Conservation (phyloP, 345 rosid genomes). For the Toxicodendron radicans region DNA sequence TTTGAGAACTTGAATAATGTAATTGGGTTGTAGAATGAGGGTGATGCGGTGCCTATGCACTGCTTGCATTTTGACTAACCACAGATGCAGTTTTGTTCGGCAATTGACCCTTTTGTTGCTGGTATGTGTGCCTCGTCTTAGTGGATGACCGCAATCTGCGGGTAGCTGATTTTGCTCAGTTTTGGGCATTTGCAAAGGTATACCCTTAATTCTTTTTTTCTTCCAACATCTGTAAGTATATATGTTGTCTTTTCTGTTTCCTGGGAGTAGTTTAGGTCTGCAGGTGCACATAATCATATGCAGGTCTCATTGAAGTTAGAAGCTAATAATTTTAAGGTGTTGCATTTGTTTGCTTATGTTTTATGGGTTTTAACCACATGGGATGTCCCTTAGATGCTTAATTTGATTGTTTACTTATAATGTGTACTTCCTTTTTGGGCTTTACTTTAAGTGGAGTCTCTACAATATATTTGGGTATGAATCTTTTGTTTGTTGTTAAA, state of each 20-base stretch:
- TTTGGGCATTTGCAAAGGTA: slow-evolving; percentile 99
- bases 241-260: slow-evolving; percentile 32
- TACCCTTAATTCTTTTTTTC: slow-evolving; percentile 68
- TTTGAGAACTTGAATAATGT: slow-evolving; percentile 41
- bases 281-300: slow-evolving; percentile 28
- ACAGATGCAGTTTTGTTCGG: slow-evolving; percentile 97
- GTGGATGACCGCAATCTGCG: slow-evolving; percentile 99
- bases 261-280: slow-evolving; percentile 43
- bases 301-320: slow-evolving; percentile 25
- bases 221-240: slow-evolving; percentile 42
- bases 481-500: not conserved
- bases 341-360: slow-evolving; percentile 5
- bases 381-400: not conserved
- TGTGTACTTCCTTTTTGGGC: not conserved
- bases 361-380: not conserved
- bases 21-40: slow-evolving; percentile 66
- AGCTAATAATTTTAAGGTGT: slow-evolving; percentile 11
- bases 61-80: slow-evolving; percentile 87
- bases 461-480: not conserved
- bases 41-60: slow-evolving; percentile 80
- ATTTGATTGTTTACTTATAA: not conserved
- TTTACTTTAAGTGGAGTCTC: not conserved
- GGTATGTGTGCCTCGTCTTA: slow-evolving; percentile 97
- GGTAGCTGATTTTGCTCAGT: slow-evolving; percentile 99
- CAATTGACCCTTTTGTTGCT: slow-evolving; percentile 95